phyloP scores from a whole-genome alignment of 1,284 basidiomycete genomes.

The Apiotrichum gamsii region DNA sequence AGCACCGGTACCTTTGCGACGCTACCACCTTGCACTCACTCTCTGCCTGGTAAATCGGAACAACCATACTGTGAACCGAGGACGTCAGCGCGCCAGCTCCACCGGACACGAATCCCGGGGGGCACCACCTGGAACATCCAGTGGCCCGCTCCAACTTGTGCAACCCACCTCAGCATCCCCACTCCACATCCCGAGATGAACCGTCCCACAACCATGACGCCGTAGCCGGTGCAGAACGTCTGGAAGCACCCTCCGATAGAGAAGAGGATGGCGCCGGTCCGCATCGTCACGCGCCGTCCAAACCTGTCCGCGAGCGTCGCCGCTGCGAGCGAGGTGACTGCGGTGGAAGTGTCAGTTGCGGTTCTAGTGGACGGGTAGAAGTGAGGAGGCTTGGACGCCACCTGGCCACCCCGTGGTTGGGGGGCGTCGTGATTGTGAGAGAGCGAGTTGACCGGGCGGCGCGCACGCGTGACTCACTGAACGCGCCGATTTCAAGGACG shows the following conservation, averaged over 20 bases:
- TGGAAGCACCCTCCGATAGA: slow-evolving; percentile 83
- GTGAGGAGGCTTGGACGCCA: too few relatives aligned
- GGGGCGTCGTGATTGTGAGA: background rate
- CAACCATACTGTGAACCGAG: slow-evolving; percentile 75
- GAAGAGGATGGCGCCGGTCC: slow-evolving; percentile 80
- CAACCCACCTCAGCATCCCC: slow-evolving; percentile 74
- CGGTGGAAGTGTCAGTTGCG: too few relatives aligned
- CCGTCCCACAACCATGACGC: slow-evolving; percentile 79
- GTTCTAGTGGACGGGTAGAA: too few relatives aligned
- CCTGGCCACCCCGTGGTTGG: too few relatives aligned
- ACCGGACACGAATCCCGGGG: too few relatives aligned
- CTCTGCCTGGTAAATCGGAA: slow-evolving; percentile 75
- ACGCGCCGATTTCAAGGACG: slow-evolving; percentile 83
- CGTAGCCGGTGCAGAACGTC: slow-evolving; percentile 77
- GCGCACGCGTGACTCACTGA: slow-evolving; percentile 56
- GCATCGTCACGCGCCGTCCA: slow-evolving; percentile 79
- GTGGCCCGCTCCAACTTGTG: background rate
- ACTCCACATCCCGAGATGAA: slow-evolving; percentile 89
- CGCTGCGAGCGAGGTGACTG: slow-evolving; percentile 79
- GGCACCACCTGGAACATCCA: too few relatives aligned
- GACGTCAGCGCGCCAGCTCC: background rate
- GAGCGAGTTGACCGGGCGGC: background rate
- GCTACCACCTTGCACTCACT: too few relatives aligned
- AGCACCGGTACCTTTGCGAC: too few relatives aligned
- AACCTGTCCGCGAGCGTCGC: slow-evolving; percentile 81